Percentiles rank a stretch among this genome's conserved stretches.
phyloP scores from a whole-genome alignment of 2,329 filamentous ascomycete species.

The Cordyceps cateniannulata region DNA sequence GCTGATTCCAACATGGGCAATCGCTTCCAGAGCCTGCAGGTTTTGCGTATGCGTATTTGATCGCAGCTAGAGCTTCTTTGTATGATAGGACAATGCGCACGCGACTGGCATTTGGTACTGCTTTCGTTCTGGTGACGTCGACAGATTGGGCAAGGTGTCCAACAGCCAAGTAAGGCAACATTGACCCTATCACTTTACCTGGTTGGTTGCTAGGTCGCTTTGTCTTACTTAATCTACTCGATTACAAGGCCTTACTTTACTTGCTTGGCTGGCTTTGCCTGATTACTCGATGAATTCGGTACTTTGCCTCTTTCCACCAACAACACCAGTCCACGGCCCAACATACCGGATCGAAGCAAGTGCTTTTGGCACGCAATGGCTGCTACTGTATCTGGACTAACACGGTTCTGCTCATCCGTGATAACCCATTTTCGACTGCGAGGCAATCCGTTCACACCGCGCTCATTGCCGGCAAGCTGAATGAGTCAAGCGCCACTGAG shows the following conservation, averaged over 20 bases:
- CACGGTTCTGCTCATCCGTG: not conserved
- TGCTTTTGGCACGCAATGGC: slow-evolving; percentile 3
- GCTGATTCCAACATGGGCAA: too few relatives aligned
- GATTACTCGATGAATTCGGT: slow-evolving; percentile 2
- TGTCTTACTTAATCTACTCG: not conserved
- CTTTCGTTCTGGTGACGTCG: too few relatives aligned
- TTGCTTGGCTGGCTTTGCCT: not conserved
- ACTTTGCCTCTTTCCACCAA: not conserved
- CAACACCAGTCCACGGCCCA: not conserved
- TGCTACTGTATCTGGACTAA: not conserved
- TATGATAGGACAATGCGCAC: too few relatives aligned
- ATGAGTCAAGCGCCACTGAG: not conserved
- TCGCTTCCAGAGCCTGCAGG: too few relatives aligned
- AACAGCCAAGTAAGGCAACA: not conserved
- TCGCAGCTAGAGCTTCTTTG: too few relatives aligned
- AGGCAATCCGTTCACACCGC: not conserved
- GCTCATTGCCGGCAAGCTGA: not conserved
- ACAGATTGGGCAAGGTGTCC: not conserved
- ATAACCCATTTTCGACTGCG: not conserved
- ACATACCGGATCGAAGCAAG: not conserved
- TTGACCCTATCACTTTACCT: slow-evolving; percentile 1
- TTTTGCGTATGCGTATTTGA: too few relatives aligned
- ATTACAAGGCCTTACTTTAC: not conserved
- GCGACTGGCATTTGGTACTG: too few relatives aligned
- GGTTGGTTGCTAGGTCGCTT: not conserved